Evolutionary conservation across 495 filamentous ascomycete species (phyloP).

Genomic region (Daldinia grandis): DNA sequence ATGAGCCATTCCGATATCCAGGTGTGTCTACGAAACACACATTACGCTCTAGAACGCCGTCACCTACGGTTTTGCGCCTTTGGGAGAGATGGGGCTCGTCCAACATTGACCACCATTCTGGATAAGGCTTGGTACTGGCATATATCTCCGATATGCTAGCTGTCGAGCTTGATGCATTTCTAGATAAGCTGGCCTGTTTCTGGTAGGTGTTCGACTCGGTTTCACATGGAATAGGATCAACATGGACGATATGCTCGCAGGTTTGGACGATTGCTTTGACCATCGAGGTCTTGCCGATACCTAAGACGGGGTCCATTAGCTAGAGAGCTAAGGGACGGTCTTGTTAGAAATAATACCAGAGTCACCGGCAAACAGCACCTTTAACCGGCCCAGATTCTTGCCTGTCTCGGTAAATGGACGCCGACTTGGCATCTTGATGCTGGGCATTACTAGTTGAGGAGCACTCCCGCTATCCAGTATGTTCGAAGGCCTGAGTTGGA

Average conservation of each 20-base stretch:
- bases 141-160: conserved; percentile 78
- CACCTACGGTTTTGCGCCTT: conserved; percentile 80
- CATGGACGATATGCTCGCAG: conserved; percentile 97
- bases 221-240: conserved; percentile 74
- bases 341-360: conserved; percentile 64
- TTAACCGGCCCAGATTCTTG: conserved; percentile 83
- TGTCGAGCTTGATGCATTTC: conserved; percentile 48
- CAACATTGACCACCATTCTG: conserved; percentile 92
- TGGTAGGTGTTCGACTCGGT: conserved; percentile 8
- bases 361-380: conserved; percentile 86
- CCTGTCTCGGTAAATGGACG: conserved; percentile 91
- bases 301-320: conserved; percentile 19
- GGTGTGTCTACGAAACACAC: conserved; percentile 95
- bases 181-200: conserved; percentile 38
- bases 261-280: conserved; percentile 92
- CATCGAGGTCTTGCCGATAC: conserved; percentile 84
- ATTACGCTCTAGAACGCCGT: conserved; percentile 88
- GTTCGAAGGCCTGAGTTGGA: conserved; percentile 44
- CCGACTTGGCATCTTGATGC: conserved; percentile 91
- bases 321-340: conserved; percentile 5
- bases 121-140: conserved; percentile 93
- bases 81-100: conserved; percentile 75
- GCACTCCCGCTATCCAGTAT: conserved; percentile 64
- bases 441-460: conserved; percentile 97
- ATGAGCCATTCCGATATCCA: conserved; percentile 70